A percentile compares a stretch with the other conserved stretches of the same genome.
Conservation (phyloP, 2,329 filamentous ascomycete species). For the Aspergillus transmontanensis region DNA sequence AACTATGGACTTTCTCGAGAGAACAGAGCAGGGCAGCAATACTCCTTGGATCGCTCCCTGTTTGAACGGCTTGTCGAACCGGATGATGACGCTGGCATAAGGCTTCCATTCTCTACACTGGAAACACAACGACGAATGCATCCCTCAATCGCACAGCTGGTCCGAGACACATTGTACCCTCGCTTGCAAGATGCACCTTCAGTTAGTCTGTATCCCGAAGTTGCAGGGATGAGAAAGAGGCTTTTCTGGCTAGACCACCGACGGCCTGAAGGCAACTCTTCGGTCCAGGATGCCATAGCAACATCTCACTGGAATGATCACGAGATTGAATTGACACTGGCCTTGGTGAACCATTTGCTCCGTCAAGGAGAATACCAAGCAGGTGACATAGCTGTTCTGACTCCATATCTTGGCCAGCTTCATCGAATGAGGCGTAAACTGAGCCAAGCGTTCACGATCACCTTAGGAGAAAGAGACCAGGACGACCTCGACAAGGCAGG, state of each 20-base stretch:
- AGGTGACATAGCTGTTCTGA: constrained; percentile 70
- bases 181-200: constrained; percentile 54
- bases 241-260: constrained; percentile 58
- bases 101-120: constrained; percentile 47
- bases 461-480: constrained; percentile 64
- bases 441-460: constrained; percentile 58
- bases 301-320: constrained; percentile 52
- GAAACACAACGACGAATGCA: constrained; percentile 67
- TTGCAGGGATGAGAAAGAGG: constrained; percentile 51
- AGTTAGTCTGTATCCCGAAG: constrained; percentile 41
- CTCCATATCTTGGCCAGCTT: constrained; percentile 60
- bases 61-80: constrained; percentile 55
- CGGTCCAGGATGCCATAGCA: constrained; percentile 26
- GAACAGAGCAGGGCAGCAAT: constrained; percentile 37
- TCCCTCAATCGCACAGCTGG: constrained; percentile 61
- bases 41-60: constrained; percentile 52
- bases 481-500: constrained; percentile 54
- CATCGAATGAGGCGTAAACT: constrained; percentile 48
- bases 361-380: constrained; percentile 63
- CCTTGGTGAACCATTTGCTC: constrained; percentile 66
- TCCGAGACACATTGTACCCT: constrained; percentile 62
- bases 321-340: constrained; percentile 65
- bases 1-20: constrained; percentile 40
- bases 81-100: constrained; percentile 15
- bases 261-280: constrained; percentile 39